Evolutionary conservation across 441 rosid species (phyloP).

Genomic region (Eutrema salsugineum): DNA sequence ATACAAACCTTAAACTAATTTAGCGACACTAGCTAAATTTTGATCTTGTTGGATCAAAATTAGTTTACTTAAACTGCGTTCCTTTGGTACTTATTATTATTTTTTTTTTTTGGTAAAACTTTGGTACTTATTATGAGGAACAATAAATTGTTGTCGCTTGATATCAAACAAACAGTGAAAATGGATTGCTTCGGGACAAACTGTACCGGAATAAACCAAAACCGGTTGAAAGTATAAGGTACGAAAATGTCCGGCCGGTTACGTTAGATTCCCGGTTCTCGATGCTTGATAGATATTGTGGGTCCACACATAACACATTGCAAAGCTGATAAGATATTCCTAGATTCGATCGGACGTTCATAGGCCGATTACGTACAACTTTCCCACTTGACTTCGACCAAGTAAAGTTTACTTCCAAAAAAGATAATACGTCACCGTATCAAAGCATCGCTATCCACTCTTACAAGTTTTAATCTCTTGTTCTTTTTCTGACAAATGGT

Average conservation of each 20-base stretch:
- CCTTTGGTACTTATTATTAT: not conserved
- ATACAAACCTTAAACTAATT: not conserved
- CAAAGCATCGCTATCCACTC: not conserved
- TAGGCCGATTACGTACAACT: not conserved
- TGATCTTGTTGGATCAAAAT: not conserved
- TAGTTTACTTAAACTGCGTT: not conserved
- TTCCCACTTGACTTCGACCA: constrained; percentile 4
- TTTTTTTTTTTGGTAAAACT: too few species aligned
- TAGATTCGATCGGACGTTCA: constrained; percentile 16
- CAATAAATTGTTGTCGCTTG: too few species aligned
- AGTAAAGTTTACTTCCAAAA: not conserved
- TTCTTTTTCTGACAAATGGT: too few species aligned
- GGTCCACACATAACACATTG: constrained; percentile 1
- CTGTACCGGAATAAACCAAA: constrained; percentile 11
- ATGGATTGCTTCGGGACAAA: not conserved
- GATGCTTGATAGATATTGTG: constrained; percentile 18
- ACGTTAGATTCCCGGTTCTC: constrained; percentile 1
- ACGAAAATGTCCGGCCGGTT: not conserved
- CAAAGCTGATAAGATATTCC: constrained; percentile 12
- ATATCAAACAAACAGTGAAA: not conserved
- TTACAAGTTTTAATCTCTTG: not conserved
- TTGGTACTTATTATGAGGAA: not conserved
- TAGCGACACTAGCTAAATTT: not conserved
- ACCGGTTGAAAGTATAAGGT: not conserved
- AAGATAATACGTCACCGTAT: not conserved